Evolutionary conservation across 495 filamentous ascomycete genomes (phyloP), one percentile per base, ranked within the genome.

Genomic region (Baudoinia panamericana): DNA sequence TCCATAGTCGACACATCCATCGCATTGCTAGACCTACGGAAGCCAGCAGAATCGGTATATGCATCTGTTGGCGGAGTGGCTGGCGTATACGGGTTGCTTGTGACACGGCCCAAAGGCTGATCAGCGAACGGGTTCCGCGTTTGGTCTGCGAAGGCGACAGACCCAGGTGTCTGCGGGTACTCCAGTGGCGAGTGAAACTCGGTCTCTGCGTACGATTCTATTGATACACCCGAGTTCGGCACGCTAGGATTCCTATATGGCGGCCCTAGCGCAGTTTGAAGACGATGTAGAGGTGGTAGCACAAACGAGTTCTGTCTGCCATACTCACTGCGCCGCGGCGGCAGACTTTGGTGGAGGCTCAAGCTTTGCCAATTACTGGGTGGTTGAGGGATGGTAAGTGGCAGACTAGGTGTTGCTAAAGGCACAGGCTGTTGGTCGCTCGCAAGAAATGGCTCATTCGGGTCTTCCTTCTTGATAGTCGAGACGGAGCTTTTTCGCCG

Each of bases 111-210:
- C 19, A 41, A 23, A 9, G 38, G 28, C 19, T 41, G 38, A 4
- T 41, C 38, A 13, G 28, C 28, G 28, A 30, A 41, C 17, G 38
- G 38, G 16, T 41, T 31, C 5, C 28, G 18, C 12, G 25, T 8
- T 23, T 13, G 16, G 16, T 45, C 42, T 6, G 25, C 13, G 19
- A 43, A 42, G 1, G 16, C 15, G 16, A 45, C 7, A 5, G 46
- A 50, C 16, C 52, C 53, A 17, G 60, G 55, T 10, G 58, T 59
- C 2, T 55, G 54, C 15, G 60, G 56, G 34, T 54, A 64, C 40
- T 70, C 63, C 41, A 61, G 43, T 5, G 66, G 66, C 13, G 64
- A 61, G 15, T 58, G 60, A 40, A 57, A 66, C 33, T 62, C 61
- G 31, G 60, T 62, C 30, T 65, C 63, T 19, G 60, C 63, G 44